Conservation (phyloP, 331 rosid species). For the Pyrus hybrid region DNA sequence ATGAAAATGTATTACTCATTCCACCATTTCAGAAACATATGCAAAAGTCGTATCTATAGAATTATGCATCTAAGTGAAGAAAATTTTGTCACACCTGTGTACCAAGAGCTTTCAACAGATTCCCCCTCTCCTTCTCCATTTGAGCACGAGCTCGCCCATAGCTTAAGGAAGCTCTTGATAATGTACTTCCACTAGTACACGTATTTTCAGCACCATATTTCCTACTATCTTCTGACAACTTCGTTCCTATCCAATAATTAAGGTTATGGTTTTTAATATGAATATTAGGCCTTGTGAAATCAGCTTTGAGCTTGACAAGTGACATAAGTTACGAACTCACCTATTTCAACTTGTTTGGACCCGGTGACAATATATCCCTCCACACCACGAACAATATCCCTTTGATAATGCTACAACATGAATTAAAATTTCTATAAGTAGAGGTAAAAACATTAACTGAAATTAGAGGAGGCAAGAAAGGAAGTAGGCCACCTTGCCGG, state of each 20-base stretch:
- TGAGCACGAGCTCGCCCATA: conserved; percentile 85
- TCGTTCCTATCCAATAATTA: conserved; percentile 60
- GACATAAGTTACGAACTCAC: conserved; percentile 29
- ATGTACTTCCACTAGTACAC: conserved; percentile 79
- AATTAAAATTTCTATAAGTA: conserved; percentile 7
- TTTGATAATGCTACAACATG: conserved; percentile 79
- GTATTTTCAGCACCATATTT: conserved; percentile 93
- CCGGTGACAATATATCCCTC: conserved; percentile 96
- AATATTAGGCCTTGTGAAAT: not conserved
- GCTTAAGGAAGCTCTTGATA: conserved; percentile 71
- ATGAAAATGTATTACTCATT: not conserved
- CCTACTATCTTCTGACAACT: conserved; percentile 93
- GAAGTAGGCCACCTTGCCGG: conserved; percentile 68
- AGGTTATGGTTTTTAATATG: not conserved
- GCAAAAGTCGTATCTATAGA: not conserved
- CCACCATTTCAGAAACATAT: not conserved
- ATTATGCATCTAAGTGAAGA: not conserved
- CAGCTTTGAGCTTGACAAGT: not conserved
- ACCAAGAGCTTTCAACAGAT: conserved; percentile 80
- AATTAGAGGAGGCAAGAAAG: conserved; percentile 12
- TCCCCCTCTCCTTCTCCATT: conserved; percentile 95
- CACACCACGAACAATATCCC: conserved; percentile 95
- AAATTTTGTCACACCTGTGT: conserved; percentile 57
- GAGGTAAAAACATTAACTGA: not conserved
- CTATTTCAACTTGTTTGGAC: conserved; percentile 95